phyloP scores from a whole-genome alignment of 2,329 filamentous ascomycete genomes.

The Dactylellina leptospora region DNA sequence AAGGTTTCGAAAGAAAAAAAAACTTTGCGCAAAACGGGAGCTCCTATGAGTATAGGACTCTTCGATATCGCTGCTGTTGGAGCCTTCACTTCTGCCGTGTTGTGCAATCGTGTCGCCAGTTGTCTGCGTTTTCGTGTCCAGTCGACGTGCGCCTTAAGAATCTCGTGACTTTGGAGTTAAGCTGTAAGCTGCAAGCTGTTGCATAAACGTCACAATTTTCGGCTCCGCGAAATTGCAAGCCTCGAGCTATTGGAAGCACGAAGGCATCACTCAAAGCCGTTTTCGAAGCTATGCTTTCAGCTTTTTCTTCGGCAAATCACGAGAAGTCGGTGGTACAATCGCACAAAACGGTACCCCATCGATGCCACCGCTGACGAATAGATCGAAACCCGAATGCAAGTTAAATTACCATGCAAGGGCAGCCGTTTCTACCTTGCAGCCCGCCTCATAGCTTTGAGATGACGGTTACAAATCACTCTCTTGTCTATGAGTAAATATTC shows the following conservation, averaged over 20 bases:
- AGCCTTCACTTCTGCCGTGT: conserved; percentile 16
- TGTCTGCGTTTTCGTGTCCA: conserved; percentile 28
- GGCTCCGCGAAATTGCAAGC: no score
- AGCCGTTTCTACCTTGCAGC: no score
- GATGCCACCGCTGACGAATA: conserved; percentile 21
- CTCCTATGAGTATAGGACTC: conserved; percentile 18
- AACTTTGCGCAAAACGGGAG: conserved; percentile 29
- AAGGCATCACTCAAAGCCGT: background rate
- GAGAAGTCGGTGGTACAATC: background rate
- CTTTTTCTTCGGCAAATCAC: background rate
- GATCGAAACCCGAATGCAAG: conserved; percentile 1
- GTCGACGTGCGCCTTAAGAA: conserved; percentile 6
- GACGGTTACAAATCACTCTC: no score
- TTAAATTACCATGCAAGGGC: background rate
- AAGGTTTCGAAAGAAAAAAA: conserved; percentile 31
- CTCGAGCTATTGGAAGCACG: no score
- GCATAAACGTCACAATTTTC: no score
- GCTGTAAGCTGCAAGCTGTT: conserved; percentile 5
- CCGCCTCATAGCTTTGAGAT: no score
- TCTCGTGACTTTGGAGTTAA: conserved; percentile 41
- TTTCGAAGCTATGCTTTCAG: background rate
- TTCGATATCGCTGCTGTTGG: background rate
- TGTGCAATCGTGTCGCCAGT: conserved; percentile 40
- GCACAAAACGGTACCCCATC: conserved; percentile 6
- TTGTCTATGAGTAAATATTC: no score